These are phyloP conservation scores for Purpureocillium takamizusanense DNA, from an alignment of 2,329 filamentous ascomycete species.

Conservation along the genomic window DNA sequence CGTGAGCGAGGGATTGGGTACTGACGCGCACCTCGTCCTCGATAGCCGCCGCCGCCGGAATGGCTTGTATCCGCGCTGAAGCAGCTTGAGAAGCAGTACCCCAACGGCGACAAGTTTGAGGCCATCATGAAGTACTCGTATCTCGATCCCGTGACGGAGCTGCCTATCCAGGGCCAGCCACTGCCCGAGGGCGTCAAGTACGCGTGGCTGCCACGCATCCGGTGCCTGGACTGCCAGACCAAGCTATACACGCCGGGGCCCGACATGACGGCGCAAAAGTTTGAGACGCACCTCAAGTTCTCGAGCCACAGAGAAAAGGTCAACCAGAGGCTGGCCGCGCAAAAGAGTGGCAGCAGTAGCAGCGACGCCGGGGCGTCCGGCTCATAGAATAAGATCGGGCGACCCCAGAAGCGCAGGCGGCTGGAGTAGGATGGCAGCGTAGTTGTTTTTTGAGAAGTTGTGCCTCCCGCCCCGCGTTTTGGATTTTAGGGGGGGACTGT, in stretches of 20 bases:
- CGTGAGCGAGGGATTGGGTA: neutral
- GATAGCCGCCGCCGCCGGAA: constrained; percentile 70
- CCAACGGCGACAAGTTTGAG: constrained; percentile 71
- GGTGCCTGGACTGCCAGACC: constrained; percentile 84
- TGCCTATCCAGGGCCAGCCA: constrained; percentile 48
- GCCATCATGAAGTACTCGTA: constrained; percentile 84
- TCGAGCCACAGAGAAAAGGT: constrained; percentile 68
- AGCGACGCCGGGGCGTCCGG: neutral
- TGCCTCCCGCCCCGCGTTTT: too few species aligned
- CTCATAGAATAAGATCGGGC: too few species aligned
- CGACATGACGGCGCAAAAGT: constrained; percentile 77
- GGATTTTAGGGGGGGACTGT: too few species aligned
- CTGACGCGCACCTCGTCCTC: constrained; percentile 8
- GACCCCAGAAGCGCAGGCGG: too few species aligned
- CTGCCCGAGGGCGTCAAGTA: constrained; percentile 60
- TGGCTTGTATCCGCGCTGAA: constrained; percentile 76
- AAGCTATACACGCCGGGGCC: constrained; percentile 91
- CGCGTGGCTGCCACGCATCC: constrained; percentile 80
- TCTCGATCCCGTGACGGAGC: constrained; percentile 63
- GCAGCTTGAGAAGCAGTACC: constrained; percentile 61
- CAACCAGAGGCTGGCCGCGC: constrained; percentile 18
- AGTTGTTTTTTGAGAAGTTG: too few species aligned
- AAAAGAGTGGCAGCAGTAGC: constrained; percentile 12
- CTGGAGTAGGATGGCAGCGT: too few species aligned
- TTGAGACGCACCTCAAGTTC: constrained; percentile 87